Base-by-base conservation (phyloP, 768 basidiomycete genomes). In the Naganishia friedmannii region DNA sequence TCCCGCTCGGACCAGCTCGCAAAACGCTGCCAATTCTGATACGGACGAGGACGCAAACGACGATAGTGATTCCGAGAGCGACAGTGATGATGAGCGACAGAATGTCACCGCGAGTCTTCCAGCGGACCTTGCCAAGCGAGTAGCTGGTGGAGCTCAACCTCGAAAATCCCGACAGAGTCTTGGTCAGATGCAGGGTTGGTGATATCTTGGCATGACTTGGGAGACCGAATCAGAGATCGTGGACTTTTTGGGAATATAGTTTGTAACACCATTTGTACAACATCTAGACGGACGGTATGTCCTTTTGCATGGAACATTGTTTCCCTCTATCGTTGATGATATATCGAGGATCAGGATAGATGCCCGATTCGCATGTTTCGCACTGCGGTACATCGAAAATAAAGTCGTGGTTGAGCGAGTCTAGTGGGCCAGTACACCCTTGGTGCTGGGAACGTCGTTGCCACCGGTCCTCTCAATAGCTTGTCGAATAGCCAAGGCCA, bases 391-490 rank as follows among this genome's bases (percentile, higher is more conserved):
- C 34, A 37, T 37, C 6, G 45, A 46, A 46, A 21, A 15, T 15
- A 17, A 21, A 15, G 45, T 15, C 48, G 21, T 23, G 15, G 19
- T 8, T 3, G 48, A 51, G 48, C 48, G 6, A 51, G 39, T 72
- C 65, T 74, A 82, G 45, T 81, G 55, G 17, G 82, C 82, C 63
- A 99, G 83, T 7, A 98, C 94, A 54, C 96, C 96, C 82, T 99
- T 99, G 3, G 96, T 98, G 77, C 92, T 93, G 0, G 95, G 95
- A 34, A 97, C 88, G 69, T 99, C 96, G 73, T 87, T 85, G 5
- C 91, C 87, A 5, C 93, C 93, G 0, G 94, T 97, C 67, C 85
- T 85, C 79, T 92, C 87, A 73, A 96, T 90, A n/a, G 96, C 96
- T 81, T 97, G 88, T 67, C 90, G 88, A 74, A 99, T 93, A 10